Evolutionary conservation across 108 stramenopile genomes (phyloP).

Genomic region (Cyclotella sp.): DNA sequence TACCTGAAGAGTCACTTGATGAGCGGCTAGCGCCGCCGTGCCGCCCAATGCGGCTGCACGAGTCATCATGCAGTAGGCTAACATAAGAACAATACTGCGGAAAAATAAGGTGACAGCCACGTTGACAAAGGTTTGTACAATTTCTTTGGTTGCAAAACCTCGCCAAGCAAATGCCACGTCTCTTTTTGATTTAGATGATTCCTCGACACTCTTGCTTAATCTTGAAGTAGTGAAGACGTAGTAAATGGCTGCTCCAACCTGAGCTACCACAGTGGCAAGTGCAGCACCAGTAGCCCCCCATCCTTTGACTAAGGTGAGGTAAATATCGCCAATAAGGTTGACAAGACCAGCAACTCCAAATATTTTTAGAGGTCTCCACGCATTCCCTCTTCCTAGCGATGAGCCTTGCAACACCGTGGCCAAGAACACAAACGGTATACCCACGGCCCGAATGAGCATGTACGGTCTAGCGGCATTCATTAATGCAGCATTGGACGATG

Average conservation of each 20-base stretch:
- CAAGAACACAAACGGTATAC: constrained; percentile 56
- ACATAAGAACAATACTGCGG: constrained; percentile 40
- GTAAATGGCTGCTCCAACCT: constrained; percentile 46
- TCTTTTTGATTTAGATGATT: constrained; percentile 31
- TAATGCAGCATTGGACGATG: constrained; percentile 29
- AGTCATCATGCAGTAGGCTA: constrained; percentile 47
- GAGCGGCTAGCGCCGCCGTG: constrained; percentile 52
- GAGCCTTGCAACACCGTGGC: constrained; percentile 57
- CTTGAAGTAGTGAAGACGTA: constrained; percentile 38
- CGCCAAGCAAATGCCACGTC: constrained; percentile 46
- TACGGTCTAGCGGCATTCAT: constrained; percentile 42
- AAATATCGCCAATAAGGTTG: constrained; percentile 52
- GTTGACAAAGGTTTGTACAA: constrained; percentile 36
- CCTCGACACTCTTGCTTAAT: constrained; percentile 30
- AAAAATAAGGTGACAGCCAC: constrained; percentile 38
- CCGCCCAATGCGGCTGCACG: constrained; percentile 45
- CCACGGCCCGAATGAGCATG: constrained; percentile 54
- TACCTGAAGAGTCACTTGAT: constrained; percentile 53
- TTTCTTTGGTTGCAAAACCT: constrained; percentile 29
- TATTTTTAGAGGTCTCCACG: constrained; percentile 55
- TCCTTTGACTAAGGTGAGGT: constrained; percentile 42
- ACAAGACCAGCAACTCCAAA: constrained; percentile 48
- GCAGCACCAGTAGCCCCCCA: constrained; percentile 65
- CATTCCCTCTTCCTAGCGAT: constrained; percentile 49
- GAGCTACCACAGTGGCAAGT: constrained; percentile 51